Base-by-base conservation (phyloP, 805 yeast genomes). In the Kodamaea laetipori region DNA sequence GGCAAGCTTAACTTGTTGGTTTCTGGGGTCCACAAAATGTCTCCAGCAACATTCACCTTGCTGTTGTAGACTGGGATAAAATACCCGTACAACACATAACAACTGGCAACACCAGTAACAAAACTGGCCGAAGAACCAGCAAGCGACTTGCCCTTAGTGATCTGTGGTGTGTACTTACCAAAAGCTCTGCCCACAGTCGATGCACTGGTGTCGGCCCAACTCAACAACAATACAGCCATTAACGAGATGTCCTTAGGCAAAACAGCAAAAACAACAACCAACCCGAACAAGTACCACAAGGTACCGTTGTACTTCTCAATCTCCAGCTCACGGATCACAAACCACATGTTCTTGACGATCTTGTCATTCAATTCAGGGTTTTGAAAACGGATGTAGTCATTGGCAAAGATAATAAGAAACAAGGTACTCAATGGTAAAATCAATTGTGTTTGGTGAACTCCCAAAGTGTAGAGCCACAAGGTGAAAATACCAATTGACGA, bases 161-260 rank as follows among this genome's bases (percentile, higher is more conserved):
- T 63, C 57, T 84, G 81, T 31, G 95, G 95, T 6, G 97, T 88
- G 50, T 84, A 74, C 55, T 85, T 77, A 6, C 98, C 98, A 61
- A 69, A 92, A 43, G 77, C 78, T 52, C 99, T 76, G 30, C 99
- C 99, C 57, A 90, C 67, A 0, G 97, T 88, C 3, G 97, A 88
- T 2, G 99, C 99, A 2, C 97, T 92, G 7, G 98, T 89, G 60
- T 94, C 99, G 4, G 96, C 90, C 98, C 98, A 94, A 58, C 97
- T 86, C 49, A 94, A 76, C 39, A 92, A 70, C 51, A 90, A 72
- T 3, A 90, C 81, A 16, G 95, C 74, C 69, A 89, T 74, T 19
- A 90, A 70, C 0, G 84, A 73, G 38, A 94, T 82, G 57, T 94
- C 99, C 65, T 89, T 88, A 10, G 92, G 82, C 55, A 81, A 84